Percentiles rank a stretch among this genome's conserved stretches.
Evolutionary conservation across 2,329 filamentous ascomycete species (phyloP).

Genomic region (Alternaria rosae): DNA sequence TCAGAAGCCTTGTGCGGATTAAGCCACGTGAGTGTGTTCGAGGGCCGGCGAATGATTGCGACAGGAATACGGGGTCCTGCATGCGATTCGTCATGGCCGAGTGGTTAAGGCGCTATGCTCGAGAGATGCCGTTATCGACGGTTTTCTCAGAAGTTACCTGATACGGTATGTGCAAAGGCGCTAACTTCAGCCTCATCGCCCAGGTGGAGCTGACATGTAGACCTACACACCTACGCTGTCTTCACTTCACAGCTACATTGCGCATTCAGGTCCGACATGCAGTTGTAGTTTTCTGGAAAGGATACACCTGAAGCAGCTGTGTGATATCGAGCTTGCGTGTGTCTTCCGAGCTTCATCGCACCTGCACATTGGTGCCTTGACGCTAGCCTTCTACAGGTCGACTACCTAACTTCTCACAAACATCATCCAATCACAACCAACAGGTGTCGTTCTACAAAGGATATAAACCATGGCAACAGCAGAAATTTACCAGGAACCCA

Average conservation of each 20-base stretch:
- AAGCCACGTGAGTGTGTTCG: not conserved
- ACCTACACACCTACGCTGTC: not conserved
- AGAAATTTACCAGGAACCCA: not conserved
- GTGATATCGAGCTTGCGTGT: not conserved
- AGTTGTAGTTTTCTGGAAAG: too few species aligned
- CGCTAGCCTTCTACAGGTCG: not conserved
- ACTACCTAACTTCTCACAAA: not conserved
- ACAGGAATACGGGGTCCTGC: not conserved
- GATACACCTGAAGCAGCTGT: too few species aligned
- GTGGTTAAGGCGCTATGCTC: not conserved
- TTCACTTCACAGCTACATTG: not conserved
- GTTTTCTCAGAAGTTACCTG: not conserved
- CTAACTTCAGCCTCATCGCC: not conserved
- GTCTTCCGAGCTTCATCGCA: not conserved
- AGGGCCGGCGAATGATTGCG: not conserved
- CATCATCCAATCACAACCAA: not conserved
- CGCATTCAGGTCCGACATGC: too few species aligned
- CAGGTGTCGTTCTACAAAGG: not conserved
- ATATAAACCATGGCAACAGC: conserved; percentile 5
- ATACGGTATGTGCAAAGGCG: not conserved
- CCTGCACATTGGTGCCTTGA: not conserved
- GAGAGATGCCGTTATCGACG: not conserved
- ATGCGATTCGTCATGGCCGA: not conserved
- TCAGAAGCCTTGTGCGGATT: not conserved
- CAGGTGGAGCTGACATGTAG: not conserved